These are phyloP conservation scores for Lentinus tigrinus DNA, from an alignment of 768 basidiomycete genomes.

Conservation along the genomic window DNA sequence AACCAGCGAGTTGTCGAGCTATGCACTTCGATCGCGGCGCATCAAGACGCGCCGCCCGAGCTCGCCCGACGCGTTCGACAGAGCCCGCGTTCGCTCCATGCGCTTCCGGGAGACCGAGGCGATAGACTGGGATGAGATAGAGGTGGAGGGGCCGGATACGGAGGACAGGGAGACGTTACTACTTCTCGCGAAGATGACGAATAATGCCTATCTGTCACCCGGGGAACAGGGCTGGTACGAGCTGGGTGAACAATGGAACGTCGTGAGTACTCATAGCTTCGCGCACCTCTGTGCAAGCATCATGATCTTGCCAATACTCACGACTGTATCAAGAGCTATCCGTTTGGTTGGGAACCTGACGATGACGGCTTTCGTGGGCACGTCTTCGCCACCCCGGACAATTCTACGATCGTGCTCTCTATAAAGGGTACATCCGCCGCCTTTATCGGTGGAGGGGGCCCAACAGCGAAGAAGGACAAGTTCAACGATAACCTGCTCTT, in stretches of 20 bases:
- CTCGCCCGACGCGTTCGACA: conserved; percentile 39
- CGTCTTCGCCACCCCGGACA: conserved; percentile 82
- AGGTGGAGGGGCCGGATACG: conserved; percentile 73
- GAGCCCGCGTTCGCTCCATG: conserved; percentile 36
- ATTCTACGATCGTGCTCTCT: conserved; percentile 79
- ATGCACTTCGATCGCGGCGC: conserved; percentile 41
- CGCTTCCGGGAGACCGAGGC: conserved; percentile 36
- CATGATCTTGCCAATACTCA: background rate
- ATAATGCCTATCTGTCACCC: conserved; percentile 79
- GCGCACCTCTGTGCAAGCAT: background rate
- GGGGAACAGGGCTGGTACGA: conserved; percentile 77
- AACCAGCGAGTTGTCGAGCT: conserved; percentile 23
- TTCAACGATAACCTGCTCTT: conserved; percentile 92
- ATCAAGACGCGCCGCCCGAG: conserved; percentile 47
- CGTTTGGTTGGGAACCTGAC: conserved; percentile 91
- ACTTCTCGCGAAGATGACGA: conserved; percentile 91
- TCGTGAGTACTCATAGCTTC: conserved; percentile 32
- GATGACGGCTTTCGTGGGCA: conserved; percentile 89
- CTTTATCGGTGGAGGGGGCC: conserved; percentile 69
- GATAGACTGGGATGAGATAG: conserved; percentile 72
- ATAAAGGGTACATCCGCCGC: conserved; percentile 94
- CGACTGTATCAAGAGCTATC: conserved; percentile 51
- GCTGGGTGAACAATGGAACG: conserved; percentile 63
- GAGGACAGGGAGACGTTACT: conserved; percentile 73
- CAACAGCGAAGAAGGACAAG: conserved; percentile 90